Base-by-base conservation (phyloP, 805 yeast genomes). In the Kodamaea kakaduensis region DNA sequence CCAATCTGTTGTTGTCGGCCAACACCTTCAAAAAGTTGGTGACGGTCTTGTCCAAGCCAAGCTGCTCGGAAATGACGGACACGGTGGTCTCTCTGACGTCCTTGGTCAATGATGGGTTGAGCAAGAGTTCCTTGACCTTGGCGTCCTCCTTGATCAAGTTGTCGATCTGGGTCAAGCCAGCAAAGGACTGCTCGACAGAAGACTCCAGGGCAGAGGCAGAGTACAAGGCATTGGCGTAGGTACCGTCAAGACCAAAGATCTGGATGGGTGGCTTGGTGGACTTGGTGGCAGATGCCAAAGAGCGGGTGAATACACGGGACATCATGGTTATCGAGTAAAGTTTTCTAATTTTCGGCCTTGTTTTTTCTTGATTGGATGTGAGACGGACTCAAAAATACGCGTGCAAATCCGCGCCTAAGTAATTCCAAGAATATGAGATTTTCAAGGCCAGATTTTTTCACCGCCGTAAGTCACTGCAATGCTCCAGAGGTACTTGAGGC, bases 141-240 rank as follows among this genome's bases (percentile, higher is more conserved):
- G 74, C 48, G 61, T 90, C 97, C 46, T 70, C 59, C 32, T 69
- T 53, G 45, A 88, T 56, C 45, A 80, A 65, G 25, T 68, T 56
- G 53, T 69, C 58, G 50, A 93, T 62, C 46, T 75, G 64, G 48
- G 61, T 61, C 54, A 93, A 77, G 26, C 89, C 77, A 54, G 71
- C 70, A 51, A 73, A 72, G 38, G 89, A 81, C 44, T 79, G 65
- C 39, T 81, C 90, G 50, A 88, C 69, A 7, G 86, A 71, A 22
- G 94, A 76, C 50, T 78, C 78, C 73, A 85, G 82, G 48, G 82
- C 82, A 38, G 97, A 82, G 15, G 97, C 97, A 37, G 89, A 73
- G 78, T 81, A 90, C 53, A 93, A 76, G 32, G 98, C 96, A 40
- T 87, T 76, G 51, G 97, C 98, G 66, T 90, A 90, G 47, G 97